These are phyloP conservation scores for Leccinum uliginosum DNA, from an alignment of 768 basidiomycete species.

Conservation along the genomic window DNA sequence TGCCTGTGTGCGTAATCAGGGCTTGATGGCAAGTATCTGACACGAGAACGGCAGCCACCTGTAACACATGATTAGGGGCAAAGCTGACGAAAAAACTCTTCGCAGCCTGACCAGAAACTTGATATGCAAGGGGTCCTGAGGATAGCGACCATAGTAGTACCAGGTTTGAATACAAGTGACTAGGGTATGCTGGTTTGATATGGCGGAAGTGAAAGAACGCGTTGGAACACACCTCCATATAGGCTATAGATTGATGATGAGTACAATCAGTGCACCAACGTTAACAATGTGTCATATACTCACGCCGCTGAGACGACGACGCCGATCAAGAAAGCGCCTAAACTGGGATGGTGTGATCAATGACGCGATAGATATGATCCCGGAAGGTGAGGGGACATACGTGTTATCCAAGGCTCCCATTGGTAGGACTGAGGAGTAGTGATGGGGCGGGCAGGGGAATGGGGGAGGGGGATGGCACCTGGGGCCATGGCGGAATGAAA, in stretches of 20 bases:
- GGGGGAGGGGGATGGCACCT: neutral
- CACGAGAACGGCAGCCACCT: slow-evolving; percentile 51
- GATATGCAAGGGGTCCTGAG: slow-evolving; percentile 48
- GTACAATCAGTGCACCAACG: neutral
- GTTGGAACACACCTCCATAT: slow-evolving; percentile 41
- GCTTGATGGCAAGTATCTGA: slow-evolving; percentile 57
- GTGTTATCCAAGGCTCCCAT: slow-evolving; percentile 35
- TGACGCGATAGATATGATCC: neutral
- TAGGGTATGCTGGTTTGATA: slow-evolving; percentile 19
- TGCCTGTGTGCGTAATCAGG: slow-evolving; percentile 53
- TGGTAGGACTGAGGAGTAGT: neutral
- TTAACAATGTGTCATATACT: slow-evolving; percentile 22
- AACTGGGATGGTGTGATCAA: slow-evolving; percentile 27
- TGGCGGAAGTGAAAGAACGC: neutral
- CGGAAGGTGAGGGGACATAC: slow-evolving; percentile 22
- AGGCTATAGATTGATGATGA: slow-evolving; percentile 33
- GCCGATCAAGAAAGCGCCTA: slow-evolving; percentile 54
- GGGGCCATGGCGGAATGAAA: neutral
- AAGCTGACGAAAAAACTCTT: neutral
- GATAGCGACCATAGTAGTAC: slow-evolving; percentile 50
- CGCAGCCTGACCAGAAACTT: slow-evolving; percentile 40
- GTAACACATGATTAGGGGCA: neutral
- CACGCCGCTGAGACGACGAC: slow-evolving; percentile 51
- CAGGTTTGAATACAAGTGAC: slow-evolving; percentile 56
- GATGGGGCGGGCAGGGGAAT: neutral